These are phyloP conservation scores for Candida railenensis DNA, from an alignment of 805 yeast species.

Conservation along the genomic window DNA sequence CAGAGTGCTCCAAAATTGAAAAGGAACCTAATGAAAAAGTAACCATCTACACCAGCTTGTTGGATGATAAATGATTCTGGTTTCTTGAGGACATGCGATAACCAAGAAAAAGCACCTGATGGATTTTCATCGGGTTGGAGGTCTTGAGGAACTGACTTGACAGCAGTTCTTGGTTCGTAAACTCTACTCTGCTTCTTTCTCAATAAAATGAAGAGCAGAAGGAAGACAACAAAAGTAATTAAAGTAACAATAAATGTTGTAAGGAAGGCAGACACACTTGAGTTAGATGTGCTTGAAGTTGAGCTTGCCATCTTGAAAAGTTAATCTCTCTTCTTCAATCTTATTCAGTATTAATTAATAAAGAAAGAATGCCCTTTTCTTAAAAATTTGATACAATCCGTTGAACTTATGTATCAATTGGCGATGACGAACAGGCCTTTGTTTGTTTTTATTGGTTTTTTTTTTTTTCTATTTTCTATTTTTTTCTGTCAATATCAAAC, in stretches of 20 bases:
- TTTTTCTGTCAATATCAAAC: background rate
- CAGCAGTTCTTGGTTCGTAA: conserved; percentile 50
- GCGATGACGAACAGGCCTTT: no score
- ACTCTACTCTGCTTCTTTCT: conserved; percentile 48
- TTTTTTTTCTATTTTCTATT: background rate
- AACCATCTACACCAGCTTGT: conserved; percentile 74
- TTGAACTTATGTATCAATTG: background rate
- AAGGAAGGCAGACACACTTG: conserved; percentile 51
- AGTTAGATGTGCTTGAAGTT: conserved; percentile 8
- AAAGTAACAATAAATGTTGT: conserved; percentile 46
- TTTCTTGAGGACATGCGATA: conserved; percentile 46
- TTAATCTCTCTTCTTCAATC: conserved; percentile 9
- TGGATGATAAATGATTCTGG: conserved; percentile 66
- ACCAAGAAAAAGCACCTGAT: conserved; percentile 54
- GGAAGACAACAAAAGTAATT: conserved; percentile 40
- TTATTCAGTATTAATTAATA: no score
- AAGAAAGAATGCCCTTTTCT: no score
- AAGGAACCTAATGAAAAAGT: conserved; percentile 67
- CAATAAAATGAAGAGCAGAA: conserved; percentile 36
- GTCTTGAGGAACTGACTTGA: conserved; percentile 46
- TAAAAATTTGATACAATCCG: background rate
- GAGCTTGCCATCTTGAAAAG: conserved; percentile 10
- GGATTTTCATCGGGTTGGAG: conserved; percentile 45
- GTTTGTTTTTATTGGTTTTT: background rate
- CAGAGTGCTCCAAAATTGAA: conserved; percentile 54